phyloP scores from a whole-genome alignment of 345 rosid species.

The Crucihimalaya himalaica region DNA sequence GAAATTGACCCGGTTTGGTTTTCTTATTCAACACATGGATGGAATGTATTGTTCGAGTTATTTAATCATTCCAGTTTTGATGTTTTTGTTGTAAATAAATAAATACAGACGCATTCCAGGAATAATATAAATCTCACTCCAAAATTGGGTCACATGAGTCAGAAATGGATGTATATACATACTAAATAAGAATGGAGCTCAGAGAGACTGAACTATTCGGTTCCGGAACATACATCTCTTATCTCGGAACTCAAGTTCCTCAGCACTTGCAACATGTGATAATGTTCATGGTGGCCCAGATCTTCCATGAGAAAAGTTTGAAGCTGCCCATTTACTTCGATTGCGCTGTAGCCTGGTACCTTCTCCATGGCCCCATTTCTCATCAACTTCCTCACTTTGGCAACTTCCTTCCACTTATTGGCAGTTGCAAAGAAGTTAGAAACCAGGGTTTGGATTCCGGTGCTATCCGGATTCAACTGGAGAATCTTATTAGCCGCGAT shows the following conservation, averaged over 20 bases:
- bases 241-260: constrained; percentile 45
- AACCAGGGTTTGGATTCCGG: constrained; percentile 62
- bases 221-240: neutral
- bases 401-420: constrained; percentile 61
- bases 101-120: no score
- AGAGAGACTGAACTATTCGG: neutral
- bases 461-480: constrained; percentile 53
- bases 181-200: neutral
- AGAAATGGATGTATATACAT: neutral
- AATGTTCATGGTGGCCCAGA: constrained; percentile 51
- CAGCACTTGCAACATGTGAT: constrained; percentile 46
- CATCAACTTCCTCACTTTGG: constrained; percentile 62
- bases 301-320: constrained; percentile 66
- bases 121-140: no score
- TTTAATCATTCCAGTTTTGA: neutral
- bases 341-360: constrained; percentile 63
- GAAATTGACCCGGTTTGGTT: neutral
- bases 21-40: neutral
- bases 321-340: constrained; percentile 60
- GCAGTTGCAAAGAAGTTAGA: constrained; percentile 67
- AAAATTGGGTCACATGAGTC: neutral
- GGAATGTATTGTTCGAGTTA: neutral
- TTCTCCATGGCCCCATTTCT: constrained; percentile 56
- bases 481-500: constrained; percentile 64
- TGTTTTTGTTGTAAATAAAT: no score